These are phyloP conservation scores for Trypanosoma rangeli DNA, from an alignment of 208 protist species.

Conservation along the genomic window DNA sequence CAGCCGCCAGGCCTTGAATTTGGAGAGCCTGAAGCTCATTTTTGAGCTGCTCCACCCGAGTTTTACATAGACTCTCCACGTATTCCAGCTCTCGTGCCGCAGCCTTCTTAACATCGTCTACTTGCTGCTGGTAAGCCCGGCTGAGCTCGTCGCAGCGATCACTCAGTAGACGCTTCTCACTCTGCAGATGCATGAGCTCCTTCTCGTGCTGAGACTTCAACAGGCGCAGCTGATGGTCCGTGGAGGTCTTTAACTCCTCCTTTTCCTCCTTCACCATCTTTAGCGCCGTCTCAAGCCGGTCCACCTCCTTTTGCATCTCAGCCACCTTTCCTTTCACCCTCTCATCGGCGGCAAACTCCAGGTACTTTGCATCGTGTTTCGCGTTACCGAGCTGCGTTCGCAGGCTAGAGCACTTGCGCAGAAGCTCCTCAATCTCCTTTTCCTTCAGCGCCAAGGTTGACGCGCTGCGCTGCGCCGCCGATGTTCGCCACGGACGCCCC, in stretches of 20 bases:
- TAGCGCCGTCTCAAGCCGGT: constrained; percentile 35
- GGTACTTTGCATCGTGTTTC: constrained; percentile 60
- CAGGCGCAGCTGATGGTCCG: constrained; percentile 73
- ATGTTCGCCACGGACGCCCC: constrained; percentile 82
- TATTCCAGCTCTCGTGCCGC: constrained; percentile 66
- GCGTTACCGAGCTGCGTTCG: constrained; percentile 81
- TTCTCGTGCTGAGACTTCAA: constrained; percentile 74
- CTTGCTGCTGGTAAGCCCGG: constrained; percentile 57
- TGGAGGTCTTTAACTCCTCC: constrained; percentile 39
- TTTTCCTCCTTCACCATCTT: constrained; percentile 40
- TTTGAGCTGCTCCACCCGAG: constrained; percentile 54
- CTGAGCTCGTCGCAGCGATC: constrained; percentile 55
- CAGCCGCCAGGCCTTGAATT: constrained; percentile 38
- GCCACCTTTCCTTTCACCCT: constrained; percentile 42
- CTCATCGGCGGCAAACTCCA: constrained; percentile 65
- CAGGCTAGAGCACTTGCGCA: constrained; percentile 74
- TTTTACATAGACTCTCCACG: constrained; percentile 63
- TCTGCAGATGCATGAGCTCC: constrained; percentile 48
- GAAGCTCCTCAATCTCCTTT: constrained; percentile 87
- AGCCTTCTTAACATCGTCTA: constrained; percentile 78
- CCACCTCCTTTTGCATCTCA: constrained; percentile 50
- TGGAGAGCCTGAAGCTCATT: constrained; percentile 63
- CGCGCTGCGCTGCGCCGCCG: constrained; percentile 44
- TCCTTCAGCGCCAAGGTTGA: constrained; percentile 72
- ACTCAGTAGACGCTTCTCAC: constrained; percentile 49